Evolutionary conservation across 352 stramenopile genomes (phyloP).

Genomic region (Pythium brachiatum): DNA sequence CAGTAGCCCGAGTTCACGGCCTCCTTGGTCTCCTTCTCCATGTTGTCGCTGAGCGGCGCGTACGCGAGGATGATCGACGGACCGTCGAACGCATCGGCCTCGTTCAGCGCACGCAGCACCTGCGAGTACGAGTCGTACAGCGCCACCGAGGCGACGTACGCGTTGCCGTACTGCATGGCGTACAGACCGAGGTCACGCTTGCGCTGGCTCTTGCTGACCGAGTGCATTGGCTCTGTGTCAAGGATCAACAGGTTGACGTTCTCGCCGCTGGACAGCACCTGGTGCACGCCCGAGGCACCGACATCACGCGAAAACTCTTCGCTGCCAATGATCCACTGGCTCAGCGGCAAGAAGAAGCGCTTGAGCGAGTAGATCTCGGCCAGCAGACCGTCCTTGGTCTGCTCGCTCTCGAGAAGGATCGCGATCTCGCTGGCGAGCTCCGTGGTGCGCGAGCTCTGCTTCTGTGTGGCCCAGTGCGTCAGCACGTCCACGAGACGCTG

Average conservation of each 20-base stretch:
- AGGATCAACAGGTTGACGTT: conserved; percentile 79
- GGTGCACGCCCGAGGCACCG: conserved; percentile 65
- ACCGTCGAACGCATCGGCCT: conserved; percentile 88
- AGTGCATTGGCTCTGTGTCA: conserved; percentile 71
- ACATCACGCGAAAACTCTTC: conserved; percentile 75
- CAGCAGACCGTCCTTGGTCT: conserved; percentile 39
- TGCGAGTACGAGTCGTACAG: conserved; percentile 88
- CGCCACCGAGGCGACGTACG: conserved; percentile 90
- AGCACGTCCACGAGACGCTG: conserved; percentile 50
- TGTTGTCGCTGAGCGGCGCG: conserved; percentile 74
- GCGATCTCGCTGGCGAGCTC: conserved; percentile 61
- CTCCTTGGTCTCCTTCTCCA: conserved; percentile 87
- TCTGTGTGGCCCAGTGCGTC: conserved; percentile 36
- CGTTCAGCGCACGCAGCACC: conserved; percentile 86
- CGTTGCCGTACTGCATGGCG: conserved; percentile 93
- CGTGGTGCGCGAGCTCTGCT: conserved; percentile 49
- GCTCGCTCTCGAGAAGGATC: conserved; percentile 64
- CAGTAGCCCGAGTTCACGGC: conserved; percentile 88
- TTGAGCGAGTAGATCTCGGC: conserved; percentile 51
- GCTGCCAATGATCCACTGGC: conserved; percentile 79
- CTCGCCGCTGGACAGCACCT: conserved; percentile 69
- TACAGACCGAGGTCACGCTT: conserved; percentile 92
- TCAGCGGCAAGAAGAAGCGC: conserved; percentile 61
- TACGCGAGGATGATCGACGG: conserved; percentile 91
- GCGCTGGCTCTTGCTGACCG: conserved; percentile 59